Base-by-base conservation (phyloP, 345 rosid species). In the Lepidium sativum region DNA sequence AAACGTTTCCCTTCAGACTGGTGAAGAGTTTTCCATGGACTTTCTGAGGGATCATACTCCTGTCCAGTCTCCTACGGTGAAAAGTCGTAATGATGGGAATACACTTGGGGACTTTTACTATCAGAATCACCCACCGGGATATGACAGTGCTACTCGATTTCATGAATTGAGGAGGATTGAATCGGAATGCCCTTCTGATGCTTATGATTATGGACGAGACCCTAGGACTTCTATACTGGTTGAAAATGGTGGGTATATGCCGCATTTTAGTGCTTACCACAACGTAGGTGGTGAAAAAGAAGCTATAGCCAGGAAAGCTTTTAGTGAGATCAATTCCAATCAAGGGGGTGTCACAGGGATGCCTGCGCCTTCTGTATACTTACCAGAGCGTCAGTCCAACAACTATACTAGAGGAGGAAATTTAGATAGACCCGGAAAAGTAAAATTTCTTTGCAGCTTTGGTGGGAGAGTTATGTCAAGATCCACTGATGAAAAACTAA, bases 401-500 rank as follows among this genome's bases (percentile, higher is more conserved):
- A 75, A 63, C 67, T 73, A 27, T 48, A 47, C 66, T 17, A 71
- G 77, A 23, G 54, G 64, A 21, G 74, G 49, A 52, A 64, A 49
- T 63, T 68, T 69, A 0, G 77, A 73, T 53, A 64, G 68, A 50
- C 59, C 56, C 8, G 70, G 81, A 44, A 83, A 83, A 77, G 74
- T 83, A 35, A 86, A 86, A 67, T 59, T 83, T 59, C 84, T 81
- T 41, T 86, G 91, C 76, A 83, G 91, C 71, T 83, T 66, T 75
- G 85, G 91, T 53, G 91, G 91, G 35, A 83, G 70, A 54, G 71
- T 86, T 42, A 75, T 86, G 80, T 86, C 86, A 6, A 77, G 88
- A 80, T 86, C 88, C 2, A 77, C 77, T 42, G 91, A 86, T 70
- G 83, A 83, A 0, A 86, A 83, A 48, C 82, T 86, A 7, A 83